These are phyloP conservation scores for Aspergillus arachidicola DNA, from an alignment of 2,329 filamentous ascomycete genomes.

Conservation along the genomic window DNA sequence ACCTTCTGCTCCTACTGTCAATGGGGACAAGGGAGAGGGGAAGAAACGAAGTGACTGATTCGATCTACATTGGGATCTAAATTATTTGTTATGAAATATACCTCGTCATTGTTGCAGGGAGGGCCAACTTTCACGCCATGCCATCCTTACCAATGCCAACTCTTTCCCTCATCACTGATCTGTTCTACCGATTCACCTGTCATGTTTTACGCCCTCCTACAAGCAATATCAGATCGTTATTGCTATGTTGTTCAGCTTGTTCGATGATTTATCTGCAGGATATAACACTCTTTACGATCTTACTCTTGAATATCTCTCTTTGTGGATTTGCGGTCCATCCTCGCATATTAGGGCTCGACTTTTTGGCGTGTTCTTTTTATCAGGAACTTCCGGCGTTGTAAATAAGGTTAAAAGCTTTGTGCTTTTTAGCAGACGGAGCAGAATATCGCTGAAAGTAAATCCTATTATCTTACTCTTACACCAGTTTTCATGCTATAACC, in stretches of 20 bases:
- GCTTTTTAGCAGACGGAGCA: constrained; percentile 2
- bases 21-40: constrained; percentile 23
- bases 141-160: not conserved
- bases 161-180: not conserved
- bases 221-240: not conserved
- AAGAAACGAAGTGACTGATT: constrained; percentile 39
- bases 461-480: constrained; percentile 1
- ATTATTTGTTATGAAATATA: not conserved
- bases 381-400: constrained; percentile 11
- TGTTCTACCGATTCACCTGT: not conserved
- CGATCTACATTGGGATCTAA: not conserved
- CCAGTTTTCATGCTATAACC: not conserved
- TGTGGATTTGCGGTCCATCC: not conserved
- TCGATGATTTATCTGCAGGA: not conserved
- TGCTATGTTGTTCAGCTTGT: not conserved
- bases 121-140: not conserved
- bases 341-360: not conserved
- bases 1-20: constrained; percentile 19
- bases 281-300: constrained; percentile 3
- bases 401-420: constrained; percentile 2
- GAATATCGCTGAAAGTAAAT: constrained; percentile 2
- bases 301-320: not conserved
- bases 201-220: not conserved
- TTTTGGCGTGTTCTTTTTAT: constrained; percentile 1
- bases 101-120: not conserved